Percentiles rank a stretch among this genome's conserved stretches.
Conservation (phyloP, 495 filamentous ascomycete genomes). For the Ramalina peruviana region DNA sequence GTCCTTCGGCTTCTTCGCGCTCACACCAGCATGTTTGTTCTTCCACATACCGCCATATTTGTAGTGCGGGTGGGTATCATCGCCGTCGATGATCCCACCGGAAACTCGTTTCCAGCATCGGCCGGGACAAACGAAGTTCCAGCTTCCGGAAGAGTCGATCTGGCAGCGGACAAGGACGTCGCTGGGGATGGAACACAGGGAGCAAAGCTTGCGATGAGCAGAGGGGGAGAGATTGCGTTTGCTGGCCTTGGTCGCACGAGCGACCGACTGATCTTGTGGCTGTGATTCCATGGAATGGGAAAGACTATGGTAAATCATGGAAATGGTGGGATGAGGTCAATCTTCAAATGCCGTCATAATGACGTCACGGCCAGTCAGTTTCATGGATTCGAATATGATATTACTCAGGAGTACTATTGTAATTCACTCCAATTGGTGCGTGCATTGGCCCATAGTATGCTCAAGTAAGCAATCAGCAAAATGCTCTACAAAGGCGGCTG, state of each 20-base stretch:
- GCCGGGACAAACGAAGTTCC: conserved; percentile 16
- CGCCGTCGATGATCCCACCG: conserved; percentile 9
- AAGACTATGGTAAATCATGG: no score
- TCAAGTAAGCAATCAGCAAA: not conserved
- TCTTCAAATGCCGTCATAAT: no score
- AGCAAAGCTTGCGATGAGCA: conserved; percentile 13
- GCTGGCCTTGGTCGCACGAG: not conserved
- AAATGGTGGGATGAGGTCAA: no score
- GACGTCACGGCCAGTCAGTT: no score
- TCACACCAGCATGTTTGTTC: conserved; percentile 12
- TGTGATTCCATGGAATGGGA: no score
- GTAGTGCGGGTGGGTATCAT: conserved; percentile 8
- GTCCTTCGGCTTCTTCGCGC: conserved; percentile 9
- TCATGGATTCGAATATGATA: no score
- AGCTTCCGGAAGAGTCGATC: conserved; percentile 7
- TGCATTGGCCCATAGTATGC: no score
- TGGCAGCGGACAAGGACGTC: conserved; percentile 14
- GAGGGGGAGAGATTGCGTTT: conserved; percentile 8
- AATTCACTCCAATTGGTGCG: no score
- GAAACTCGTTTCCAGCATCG: conserved; percentile 14
- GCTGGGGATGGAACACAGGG: conserved; percentile 6
- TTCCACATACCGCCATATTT: conserved; percentile 19
- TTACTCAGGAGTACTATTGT: no score
- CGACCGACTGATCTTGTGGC: no score
- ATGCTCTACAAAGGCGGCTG: conserved; percentile 31